Evolutionary conservation across 2,329 filamentous ascomycete species (phyloP).

Genomic region (Metarhizium humberi): DNA sequence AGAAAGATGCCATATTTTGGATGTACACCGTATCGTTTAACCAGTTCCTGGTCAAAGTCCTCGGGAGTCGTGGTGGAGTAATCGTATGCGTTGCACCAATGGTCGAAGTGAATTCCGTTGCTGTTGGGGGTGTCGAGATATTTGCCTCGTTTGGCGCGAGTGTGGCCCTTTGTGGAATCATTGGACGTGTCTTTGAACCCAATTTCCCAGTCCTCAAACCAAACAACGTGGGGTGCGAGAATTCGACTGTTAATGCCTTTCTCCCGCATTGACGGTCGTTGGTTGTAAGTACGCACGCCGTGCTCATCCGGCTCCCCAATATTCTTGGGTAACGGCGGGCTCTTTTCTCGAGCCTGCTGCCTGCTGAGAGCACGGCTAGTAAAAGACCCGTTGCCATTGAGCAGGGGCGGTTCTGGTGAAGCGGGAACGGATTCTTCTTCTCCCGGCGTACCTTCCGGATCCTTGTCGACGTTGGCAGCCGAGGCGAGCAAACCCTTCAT

Average conservation of each 20-base stretch:
- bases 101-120: conserved; percentile 44
- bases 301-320: conserved; percentile 39
- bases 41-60: conserved; percentile 41
- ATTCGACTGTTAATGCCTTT: conserved; percentile 44
- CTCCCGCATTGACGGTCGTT: conserved; percentile 28
- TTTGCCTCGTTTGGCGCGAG: conserved; percentile 41
- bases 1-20: conserved; percentile 45
- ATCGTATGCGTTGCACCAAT: conserved; percentile 43
- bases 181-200: conserved; percentile 52
- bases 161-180: conserved; percentile 43
- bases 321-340: conserved; percentile 28
- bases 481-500: conserved; percentile 30
- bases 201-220: conserved; percentile 44
- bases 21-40: conserved; percentile 41
- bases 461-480: conserved; percentile 25
- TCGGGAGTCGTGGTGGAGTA: conserved; percentile 36
- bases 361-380: conserved; percentile 17
- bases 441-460: conserved; percentile 23
- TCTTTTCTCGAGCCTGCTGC: conserved; percentile 25
- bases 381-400: conserved; percentile 16
- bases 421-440: conserved; percentile 27
- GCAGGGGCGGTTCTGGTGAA: conserved; percentile 24
- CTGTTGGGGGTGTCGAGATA: conserved; percentile 45
- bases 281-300: conserved; percentile 37
- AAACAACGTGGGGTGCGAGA: conserved; percentile 35